Evolutionary conservation across 805 yeast species (phyloP).

Genomic region (Metahyphopichia silvanorum): DNA sequence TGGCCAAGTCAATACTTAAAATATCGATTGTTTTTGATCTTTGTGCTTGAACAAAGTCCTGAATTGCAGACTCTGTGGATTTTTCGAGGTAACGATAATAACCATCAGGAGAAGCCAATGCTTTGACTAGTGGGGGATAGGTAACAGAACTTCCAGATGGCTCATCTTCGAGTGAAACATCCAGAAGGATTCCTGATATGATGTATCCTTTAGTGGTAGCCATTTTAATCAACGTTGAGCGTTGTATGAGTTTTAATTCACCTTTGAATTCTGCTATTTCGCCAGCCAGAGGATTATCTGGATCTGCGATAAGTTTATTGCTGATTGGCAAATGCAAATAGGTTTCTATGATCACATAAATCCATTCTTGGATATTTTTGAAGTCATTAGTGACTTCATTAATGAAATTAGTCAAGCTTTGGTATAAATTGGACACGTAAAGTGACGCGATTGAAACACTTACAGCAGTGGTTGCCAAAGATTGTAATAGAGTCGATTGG

Average conservation of each 20-base stretch:
- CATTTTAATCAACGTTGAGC: slow-evolving; percentile 37
- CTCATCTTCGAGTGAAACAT: slow-evolving; percentile 14
- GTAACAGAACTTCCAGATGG: slow-evolving; percentile 5
- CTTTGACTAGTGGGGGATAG: slow-evolving; percentile 11
- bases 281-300: slow-evolving; percentile 8
- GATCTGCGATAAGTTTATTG: slow-evolving; percentile 23
- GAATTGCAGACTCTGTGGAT: slow-evolving; percentile 55
- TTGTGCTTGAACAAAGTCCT: slow-evolving; percentile 46
- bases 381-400: slow-evolving; percentile 30
- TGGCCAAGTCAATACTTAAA: slow-evolving; percentile 75
- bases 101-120: slow-evolving; percentile 12
- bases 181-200: slow-evolving; percentile 20
- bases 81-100: slow-evolving; percentile 37
- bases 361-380: slow-evolving; percentile 33
- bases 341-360: slow-evolving; percentile 36
- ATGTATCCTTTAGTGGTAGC: slow-evolving; percentile 17
- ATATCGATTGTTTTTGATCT: slow-evolving; percentile 68
- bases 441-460: slow-evolving; percentile 41
- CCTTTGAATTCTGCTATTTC: slow-evolving; percentile 42
- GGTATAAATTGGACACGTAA: slow-evolving; percentile 37
- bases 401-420: slow-evolving; percentile 35
- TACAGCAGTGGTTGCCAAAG: slow-evolving; percentile 31
- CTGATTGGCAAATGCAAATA: slow-evolving; percentile 26
- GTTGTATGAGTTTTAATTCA: slow-evolving; percentile 45
- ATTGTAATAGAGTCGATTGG: slow-evolving; percentile 32